Evolutionary conservation across 2,329 filamentous ascomycete species (phyloP), one percentile per base, ranked within the genome.

Genomic region (Aureobasidium sp.): DNA sequence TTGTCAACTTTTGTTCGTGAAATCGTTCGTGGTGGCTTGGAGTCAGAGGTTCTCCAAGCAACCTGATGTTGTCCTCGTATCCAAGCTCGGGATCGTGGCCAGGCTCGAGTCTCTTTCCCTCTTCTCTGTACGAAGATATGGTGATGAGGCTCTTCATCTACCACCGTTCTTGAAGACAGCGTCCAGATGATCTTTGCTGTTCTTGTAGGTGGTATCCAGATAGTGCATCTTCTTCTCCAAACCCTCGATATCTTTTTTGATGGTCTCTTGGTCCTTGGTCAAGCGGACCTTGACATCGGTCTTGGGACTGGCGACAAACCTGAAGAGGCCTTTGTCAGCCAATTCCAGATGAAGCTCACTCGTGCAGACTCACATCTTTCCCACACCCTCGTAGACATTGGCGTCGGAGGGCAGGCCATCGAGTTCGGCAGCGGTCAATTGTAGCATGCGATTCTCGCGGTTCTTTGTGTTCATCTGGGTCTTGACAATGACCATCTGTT

Each of bases 151-250:
- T n/a, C 11, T 37, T 58, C 55, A 57, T 65, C 63, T 64, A 5
- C 63, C 64, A 10, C 62, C 64, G 17, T 63, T 61, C 60, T 80
- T 80, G 64, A 97, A 79, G 66, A 97, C 91, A 70, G 90, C 86
- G 67, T 95, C 86, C 61, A 97, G 85, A 65, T 95, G 89, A 60
- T 90, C 84, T 62, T 86, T 84, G 70, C 90, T 95, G 66, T 97
- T 98, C 74, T 94, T 90, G 67, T 89, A 86, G 45, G 93, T 97
- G 55, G 89, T 95, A 74, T 97, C 91, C 39, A 97, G 77, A 66
- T 96, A 97, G 62, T 91, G 82, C 63, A 96, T 75, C 69, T 88
- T 90, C 79, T 97, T 95, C 61, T 87, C 84, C 59, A 97, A 72
- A 59, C 85, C 85, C 35, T 86, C 78, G 57, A 95, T 82, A 62